These are phyloP conservation scores for Funneliformis caledonium DNA, from an alignment of 371 early-diverging fungal species.

Conservation along the genomic window DNA sequence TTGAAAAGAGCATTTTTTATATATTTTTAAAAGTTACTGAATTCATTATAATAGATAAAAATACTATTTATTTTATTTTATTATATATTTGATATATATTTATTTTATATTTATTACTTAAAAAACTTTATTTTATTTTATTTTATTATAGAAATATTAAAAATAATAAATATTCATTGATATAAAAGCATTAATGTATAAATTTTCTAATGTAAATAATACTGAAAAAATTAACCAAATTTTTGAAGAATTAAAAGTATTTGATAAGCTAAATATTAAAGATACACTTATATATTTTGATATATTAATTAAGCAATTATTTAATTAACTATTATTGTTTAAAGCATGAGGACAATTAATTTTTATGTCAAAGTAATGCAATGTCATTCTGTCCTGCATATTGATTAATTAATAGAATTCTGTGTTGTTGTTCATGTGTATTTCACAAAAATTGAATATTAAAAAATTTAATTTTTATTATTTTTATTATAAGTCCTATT, in stretches of 20 bases:
- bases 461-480: no score
- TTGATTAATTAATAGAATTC: no score
- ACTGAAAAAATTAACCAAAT: neutral
- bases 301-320: neutral
- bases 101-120: no score
- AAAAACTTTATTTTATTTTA: no score
- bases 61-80: neutral
- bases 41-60: neutral
- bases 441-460: no score
- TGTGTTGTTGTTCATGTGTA: no score
- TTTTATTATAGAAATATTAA: no score
- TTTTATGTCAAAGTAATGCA: no score
- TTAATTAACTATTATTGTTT: neutral
- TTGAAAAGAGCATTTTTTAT: neutral
- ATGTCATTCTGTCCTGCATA: no score
- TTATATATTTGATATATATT: no score
- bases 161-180: neutral
- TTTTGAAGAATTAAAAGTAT: neutral
- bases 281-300: neutral
- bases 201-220: neutral
- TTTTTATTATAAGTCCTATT: no score
- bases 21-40: neutral
- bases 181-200: neutral
- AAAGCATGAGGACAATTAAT: no score
- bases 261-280: neutral